Evolutionary conservation across 139 green algal species (phyloP).

Genomic region (Trebouxia sp.): DNA sequence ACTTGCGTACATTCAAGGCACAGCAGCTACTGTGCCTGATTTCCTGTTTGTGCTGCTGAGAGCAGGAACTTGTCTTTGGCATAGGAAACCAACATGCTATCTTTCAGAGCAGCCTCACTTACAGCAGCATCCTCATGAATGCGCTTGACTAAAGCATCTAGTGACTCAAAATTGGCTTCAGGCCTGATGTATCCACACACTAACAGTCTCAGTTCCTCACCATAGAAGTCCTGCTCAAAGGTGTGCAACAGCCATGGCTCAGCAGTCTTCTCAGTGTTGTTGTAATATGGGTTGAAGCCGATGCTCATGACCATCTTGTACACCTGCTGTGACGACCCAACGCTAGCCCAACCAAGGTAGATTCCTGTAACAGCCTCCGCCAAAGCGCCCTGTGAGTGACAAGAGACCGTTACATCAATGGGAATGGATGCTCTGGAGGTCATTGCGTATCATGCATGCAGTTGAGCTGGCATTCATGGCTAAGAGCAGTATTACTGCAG

Average conservation of each 20-base stretch:
- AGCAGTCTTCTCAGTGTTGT: constrained; percentile 66
- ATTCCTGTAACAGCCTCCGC: constrained; percentile 83
- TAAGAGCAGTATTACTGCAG: too few relatives aligned
- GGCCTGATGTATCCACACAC: constrained; percentile 89
- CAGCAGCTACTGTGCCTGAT: too few relatives aligned
- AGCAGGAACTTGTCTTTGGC: not conserved
- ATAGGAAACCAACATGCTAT: not conserved
- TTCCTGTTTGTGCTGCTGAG: too few relatives aligned
- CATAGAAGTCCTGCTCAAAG: constrained; percentile 86
- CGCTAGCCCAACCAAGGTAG: constrained; percentile 69
- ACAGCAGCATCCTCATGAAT: constrained; percentile 81
- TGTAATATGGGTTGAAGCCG: constrained; percentile 88
- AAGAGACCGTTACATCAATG: too few relatives aligned
- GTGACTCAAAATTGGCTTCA: constrained; percentile 79
- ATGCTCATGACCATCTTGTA: constrained; percentile 74
- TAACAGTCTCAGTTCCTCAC: constrained; percentile 64
- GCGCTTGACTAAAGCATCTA: constrained; percentile 73
- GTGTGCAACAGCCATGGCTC: constrained; percentile 84
- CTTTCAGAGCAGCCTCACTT: constrained; percentile 53
- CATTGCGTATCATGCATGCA: too few relatives aligned
- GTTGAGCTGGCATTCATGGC: too few relatives aligned
- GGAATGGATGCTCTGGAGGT: too few relatives aligned
- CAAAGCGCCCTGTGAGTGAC: constrained; percentile 47
- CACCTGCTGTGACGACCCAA: constrained; percentile 42
- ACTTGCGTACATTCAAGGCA: too few relatives aligned